Evolutionary conservation across 306 rosid species (phyloP), one percentile per base, ranked within the genome.

Genomic region (Comarum palustre): DNA sequence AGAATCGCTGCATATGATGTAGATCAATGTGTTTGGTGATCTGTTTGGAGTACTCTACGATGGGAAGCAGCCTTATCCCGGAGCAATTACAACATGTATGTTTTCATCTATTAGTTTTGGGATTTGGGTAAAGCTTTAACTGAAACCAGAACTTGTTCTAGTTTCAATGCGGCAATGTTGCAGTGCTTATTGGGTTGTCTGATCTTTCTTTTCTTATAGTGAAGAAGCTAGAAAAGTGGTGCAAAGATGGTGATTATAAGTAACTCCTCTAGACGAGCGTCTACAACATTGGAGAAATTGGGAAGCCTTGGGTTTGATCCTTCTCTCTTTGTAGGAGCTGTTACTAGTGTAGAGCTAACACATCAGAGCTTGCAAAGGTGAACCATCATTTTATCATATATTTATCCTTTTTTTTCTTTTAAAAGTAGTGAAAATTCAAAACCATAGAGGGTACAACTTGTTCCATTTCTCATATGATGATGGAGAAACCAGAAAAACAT

Each of bases 231-330:
- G 98, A 97, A 12, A 77, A 75, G 73, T 66, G 98, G 98, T 55
- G 90, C 89, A 52, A 94, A 94, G 84, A 91, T 94, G 96, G 92
- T 94, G 39, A 84, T 94, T 61, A 91, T 91, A 70, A 94, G 98
- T 76, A 94, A 94, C 75, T 94, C 98, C n/a, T 94, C 98, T 8
- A 89, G 98, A 82, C 94, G 98, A 16, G 82, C 97, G 2, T 86
- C 95, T 10, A 67, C 79, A 3, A 94, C 97, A 22, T 82, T 94
- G 81, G 96, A 91, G 52, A 94, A 94, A 82, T 58, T 94, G 20
- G 66, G 73, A 75, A 86, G 82, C 83, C 96, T 94, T 66, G 98
- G 98, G 16, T 91, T 94, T 79, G 98, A 94, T 73, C 77, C 92
- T 67, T 89, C 92, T 70, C 88, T 91, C 59, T 94, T 94, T 84